These are phyloP conservation scores for Coniochaeta sp. DNA, from an alignment of 2,329 filamentous ascomycete species.

Conservation along the genomic window DNA sequence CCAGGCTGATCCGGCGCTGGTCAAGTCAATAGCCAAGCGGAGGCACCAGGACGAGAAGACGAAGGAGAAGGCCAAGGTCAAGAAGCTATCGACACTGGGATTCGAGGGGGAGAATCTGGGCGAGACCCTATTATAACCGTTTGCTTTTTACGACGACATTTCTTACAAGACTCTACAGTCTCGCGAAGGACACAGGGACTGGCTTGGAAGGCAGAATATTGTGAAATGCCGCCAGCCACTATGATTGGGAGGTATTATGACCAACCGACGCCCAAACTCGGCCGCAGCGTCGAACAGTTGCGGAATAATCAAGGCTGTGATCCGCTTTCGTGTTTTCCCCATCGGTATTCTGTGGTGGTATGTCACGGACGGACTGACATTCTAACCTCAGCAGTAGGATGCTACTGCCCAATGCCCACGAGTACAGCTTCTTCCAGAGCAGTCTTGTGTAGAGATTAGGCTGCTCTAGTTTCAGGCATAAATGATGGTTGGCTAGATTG, in stretches of 20 bases:
- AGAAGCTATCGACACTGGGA: slow-evolving; percentile 67
- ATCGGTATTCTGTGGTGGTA: neutral
- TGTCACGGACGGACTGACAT: too few relatives aligned
- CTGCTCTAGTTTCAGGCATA: too few relatives aligned
- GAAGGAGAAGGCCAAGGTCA: slow-evolving; percentile 64
- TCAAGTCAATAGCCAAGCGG: slow-evolving; percentile 64
- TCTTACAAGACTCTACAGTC: neutral
- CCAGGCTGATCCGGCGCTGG: slow-evolving; percentile 39
- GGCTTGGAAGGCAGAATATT: slow-evolving; percentile 51
- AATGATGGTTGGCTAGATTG: too few relatives aligned
- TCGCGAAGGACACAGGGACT: slow-evolving; percentile 11
- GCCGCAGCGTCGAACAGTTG: neutral
- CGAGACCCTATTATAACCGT: slow-evolving; percentile 59
- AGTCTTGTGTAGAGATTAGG: too few relatives aligned
- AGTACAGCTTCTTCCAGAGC: too few relatives aligned
- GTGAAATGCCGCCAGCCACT: slow-evolving; percentile 44
- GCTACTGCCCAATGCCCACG: too few relatives aligned
- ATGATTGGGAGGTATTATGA: neutral
- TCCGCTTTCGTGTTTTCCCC: neutral
- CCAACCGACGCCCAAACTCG: neutral
- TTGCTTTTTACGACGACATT: slow-evolving; percentile 1
- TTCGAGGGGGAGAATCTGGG: slow-evolving; percentile 83
- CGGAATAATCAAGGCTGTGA: neutral
- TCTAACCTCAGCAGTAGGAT: too few relatives aligned
- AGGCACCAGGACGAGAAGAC: slow-evolving; percentile 62